Base-by-base conservation (phyloP, 106 monocot species). In the Acorus calamus region DNA sequence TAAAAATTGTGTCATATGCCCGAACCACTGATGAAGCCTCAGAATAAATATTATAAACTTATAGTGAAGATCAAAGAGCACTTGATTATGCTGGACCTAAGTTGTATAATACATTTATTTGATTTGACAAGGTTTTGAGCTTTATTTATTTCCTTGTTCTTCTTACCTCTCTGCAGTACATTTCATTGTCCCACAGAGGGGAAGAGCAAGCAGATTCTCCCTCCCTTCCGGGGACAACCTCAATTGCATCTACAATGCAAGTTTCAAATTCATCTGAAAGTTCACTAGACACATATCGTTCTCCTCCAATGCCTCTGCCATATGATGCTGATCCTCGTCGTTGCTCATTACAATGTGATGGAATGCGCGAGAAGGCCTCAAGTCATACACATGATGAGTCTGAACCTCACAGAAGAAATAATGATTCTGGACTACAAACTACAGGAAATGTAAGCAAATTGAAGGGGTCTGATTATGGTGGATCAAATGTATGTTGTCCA, bases 241-340 rank as follows among this genome's bases (percentile, higher is more conserved):
- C 72, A 60, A 13, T 63, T 47, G 70, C 66, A 67, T 62, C 82
- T 54, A 44, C n/a, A 45, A 63, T 45, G 13, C 8, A 11, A 64
- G 70, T 4, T 46, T 46, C 6, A 46, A 80, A 82, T 69, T 57
- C 58, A 72, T 74, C 77, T 59, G 72, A 69, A 28, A 28, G 28
- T 28, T 28, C 28, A 55, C 70, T 66, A 42, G 80, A 85, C 59
- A 82, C 85, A 44, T 88, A 73, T 59, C 79, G 74, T 3, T 57
- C 83, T 80, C 85, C 88, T 44, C 93, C 93, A 28, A 78, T 80
- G 55, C 88, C 93, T 49, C 63, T 93, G 58, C 73, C 93, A 44
- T 93, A 85, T 70, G 80, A 88, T 67, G 28, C 28, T 28, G 93
- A 93, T 75, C 83, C 93, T 48, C 80, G 80, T 60, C 88, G 60